Evolutionary conservation across 352 stramenopile genomes (phyloP).

Genomic region (Globisporangium cystogenes): DNA sequence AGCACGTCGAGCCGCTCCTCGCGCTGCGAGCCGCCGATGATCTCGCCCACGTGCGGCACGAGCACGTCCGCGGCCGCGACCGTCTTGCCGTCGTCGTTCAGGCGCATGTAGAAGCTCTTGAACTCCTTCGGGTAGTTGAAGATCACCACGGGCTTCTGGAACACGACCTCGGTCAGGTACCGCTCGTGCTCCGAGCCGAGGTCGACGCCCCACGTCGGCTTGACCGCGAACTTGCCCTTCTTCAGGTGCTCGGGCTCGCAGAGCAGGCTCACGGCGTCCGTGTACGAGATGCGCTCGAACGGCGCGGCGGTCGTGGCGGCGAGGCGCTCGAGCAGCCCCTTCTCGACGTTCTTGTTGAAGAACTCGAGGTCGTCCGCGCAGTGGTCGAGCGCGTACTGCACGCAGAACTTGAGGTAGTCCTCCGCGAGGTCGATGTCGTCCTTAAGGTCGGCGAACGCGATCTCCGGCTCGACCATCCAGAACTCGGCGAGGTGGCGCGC

Average conservation of each 20-base stretch:
- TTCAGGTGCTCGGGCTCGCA: slow-evolving; percentile 76
- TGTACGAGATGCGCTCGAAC: slow-evolving; percentile 90
- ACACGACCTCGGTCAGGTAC: slow-evolving; percentile 91
- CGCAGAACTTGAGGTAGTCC: slow-evolving; percentile 95
- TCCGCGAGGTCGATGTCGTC: slow-evolving; percentile 95
- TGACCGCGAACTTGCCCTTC: slow-evolving; percentile 85
- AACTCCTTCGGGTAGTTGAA: slow-evolving; percentile 98
- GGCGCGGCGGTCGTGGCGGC: slow-evolving; percentile 35
- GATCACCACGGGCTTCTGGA: slow-evolving; percentile 93
- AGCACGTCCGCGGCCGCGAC: slow-evolving; percentile 97
- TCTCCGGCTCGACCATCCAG: slow-evolving; percentile 98
- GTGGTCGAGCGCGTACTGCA: slow-evolving; percentile 90
- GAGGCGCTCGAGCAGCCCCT: slow-evolving; percentile 77
- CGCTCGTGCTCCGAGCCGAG: slow-evolving; percentile 97
- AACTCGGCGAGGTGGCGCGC: slow-evolving; percentile 97
- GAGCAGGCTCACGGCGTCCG: slow-evolving; percentile 92
- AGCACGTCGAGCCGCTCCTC: slow-evolving; percentile 94
- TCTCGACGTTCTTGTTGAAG: slow-evolving; percentile 92
- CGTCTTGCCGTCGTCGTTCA: slow-evolving; percentile 96
- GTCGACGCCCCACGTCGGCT: slow-evolving; percentile 93
- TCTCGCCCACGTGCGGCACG: slow-evolving; percentile 95
- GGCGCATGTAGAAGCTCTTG: slow-evolving; percentile 99
- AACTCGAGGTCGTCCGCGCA: slow-evolving; percentile 92
- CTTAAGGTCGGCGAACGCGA: slow-evolving; percentile 85
- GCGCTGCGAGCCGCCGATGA: slow-evolving; percentile 97